phyloP scores from a whole-genome alignment of 331 rosid genomes.

The Pyracantha coccinea region DNA sequence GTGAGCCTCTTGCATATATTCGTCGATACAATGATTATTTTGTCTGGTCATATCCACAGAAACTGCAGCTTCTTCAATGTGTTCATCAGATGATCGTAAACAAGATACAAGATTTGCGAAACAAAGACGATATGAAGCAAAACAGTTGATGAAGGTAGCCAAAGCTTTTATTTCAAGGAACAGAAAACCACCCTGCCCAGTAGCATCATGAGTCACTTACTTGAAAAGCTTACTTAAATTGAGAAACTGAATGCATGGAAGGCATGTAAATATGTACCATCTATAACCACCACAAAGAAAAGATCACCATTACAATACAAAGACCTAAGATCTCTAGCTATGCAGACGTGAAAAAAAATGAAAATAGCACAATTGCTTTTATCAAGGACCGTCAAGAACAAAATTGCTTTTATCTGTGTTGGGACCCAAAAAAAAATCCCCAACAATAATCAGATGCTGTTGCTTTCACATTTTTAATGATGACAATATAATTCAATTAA shows the following conservation, averaged over 20 bases:
- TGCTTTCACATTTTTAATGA: background rate
- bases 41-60: conserved; percentile 21
- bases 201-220: conserved; percentile 23
- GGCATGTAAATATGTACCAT: background rate
- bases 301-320: too few relatives aligned
- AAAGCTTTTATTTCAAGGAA: conserved; percentile 60
- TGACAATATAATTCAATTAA: background rate
- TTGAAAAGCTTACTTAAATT: conserved; percentile 9
- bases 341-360: background rate
- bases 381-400: background rate
- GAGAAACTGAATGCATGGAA: conserved; percentile 10
- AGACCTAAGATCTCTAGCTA: background rate
- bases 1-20: conserved; percentile 25
- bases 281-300: background rate
- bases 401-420: background rate
- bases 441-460: background rate
- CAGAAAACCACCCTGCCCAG: conserved; percentile 73
- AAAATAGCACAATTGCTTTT: background rate
- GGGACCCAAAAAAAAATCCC: too few relatives aligned
- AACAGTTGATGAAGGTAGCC: conserved; percentile 37
- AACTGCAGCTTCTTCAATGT: conserved; percentile 22
- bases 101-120: conserved; percentile 35
- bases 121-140: conserved; percentile 37
- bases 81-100: conserved; percentile 22
- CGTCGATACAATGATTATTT: conserved; percentile 16